Evolutionary conservation across 2,329 filamentous ascomycete species (phyloP), one percentile per base, ranked within the genome.

Genomic region (Pyricularia grisea): DNA sequence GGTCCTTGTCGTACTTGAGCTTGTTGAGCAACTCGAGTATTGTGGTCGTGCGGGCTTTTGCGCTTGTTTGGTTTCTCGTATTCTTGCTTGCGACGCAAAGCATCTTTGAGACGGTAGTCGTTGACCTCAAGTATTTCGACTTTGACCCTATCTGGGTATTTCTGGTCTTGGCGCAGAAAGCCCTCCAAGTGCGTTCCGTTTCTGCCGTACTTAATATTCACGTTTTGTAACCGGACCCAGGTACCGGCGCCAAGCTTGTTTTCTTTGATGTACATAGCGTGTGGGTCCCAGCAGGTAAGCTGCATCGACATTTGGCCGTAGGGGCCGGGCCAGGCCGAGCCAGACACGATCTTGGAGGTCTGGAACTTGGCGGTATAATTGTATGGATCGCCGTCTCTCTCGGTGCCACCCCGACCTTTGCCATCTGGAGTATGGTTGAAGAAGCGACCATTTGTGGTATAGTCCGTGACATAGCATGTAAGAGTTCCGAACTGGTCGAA

Each of bases 401-500:
- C 87, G 4, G 85, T 85, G 65, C 87, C 83, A 60, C 33, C 67
- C 9, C 31, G 12, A 23, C 76, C 72, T 2, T 77, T 71, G 25
- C 71, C 74, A 28, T 76, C 75, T 70, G 74, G 78, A 12, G 74
- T 73, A 66, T 80, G 87, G 50, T 88, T 78, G 72, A 84, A 89
- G 70, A 97, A 88, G 0, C 74, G 70, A 0, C 81, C 74, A 74
- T 97, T 92, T 67, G 86, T 80, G 0, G 93, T 96, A 77, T 94
- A 97, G 77, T 97, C 94, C 0, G 92, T 91, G 23, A 97, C 80
- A 81, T 93, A 93, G 0, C 97, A 72, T 5, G 87, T 86, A 14
- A 86, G 78, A 69, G 79, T 85, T 30, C 84, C 82, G 27, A 76
- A 75, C 7, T 73, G 25, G 33, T 82, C 78, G 63, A 77, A 82